Percentiles rank a stretch among this genome's conserved stretches.
Evolutionary conservation across 2,329 filamentous ascomycete genomes (phyloP).

Genomic region (Xylariaceae sp.): DNA sequence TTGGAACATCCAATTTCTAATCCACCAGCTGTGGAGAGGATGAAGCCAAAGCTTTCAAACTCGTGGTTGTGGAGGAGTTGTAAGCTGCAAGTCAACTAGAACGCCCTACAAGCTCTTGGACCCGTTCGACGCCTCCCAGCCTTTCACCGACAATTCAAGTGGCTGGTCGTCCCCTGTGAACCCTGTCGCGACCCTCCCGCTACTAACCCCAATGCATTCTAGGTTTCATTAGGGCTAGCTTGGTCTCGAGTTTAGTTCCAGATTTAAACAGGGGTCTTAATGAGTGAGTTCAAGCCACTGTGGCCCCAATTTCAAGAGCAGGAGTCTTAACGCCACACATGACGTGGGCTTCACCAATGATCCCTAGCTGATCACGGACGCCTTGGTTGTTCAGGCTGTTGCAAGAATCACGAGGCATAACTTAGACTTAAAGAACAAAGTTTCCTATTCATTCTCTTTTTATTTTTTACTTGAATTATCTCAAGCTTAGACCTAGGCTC

Average conservation of each 20-base stretch:
- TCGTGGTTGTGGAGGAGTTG: constrained; percentile 12
- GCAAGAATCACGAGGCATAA: not conserved
- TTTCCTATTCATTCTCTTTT: not conserved
- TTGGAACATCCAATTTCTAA: constrained; percentile 1
- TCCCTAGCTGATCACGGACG: constrained; percentile 1
- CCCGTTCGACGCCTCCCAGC: constrained; percentile 17
- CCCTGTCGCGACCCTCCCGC: constrained; percentile 4
- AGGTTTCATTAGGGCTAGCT: constrained; percentile 2
- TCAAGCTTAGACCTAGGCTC: not conserved
- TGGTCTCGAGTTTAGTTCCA: not conserved
- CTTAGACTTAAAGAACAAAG: not conserved
- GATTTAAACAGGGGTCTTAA: constrained; percentile 14
- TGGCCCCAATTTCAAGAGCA: constrained; percentile 23
- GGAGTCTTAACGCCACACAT: constrained; percentile 28
- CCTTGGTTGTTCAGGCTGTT: not conserved
- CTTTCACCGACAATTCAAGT: constrained; percentile 45
- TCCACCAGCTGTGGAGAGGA: constrained; percentile 17
- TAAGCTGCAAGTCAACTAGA: constrained; percentile 32
- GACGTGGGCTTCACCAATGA: constrained; percentile 23
- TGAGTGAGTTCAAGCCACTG: constrained; percentile 33
- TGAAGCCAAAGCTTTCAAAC: not conserved
- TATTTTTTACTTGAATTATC: not conserved
- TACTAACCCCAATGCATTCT: not conserved
- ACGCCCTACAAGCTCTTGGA: constrained; percentile 10
- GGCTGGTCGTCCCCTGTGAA: constrained; percentile 35